These are phyloP conservation scores for Sanghuangporus baumii DNA, from an alignment of 1,284 basidiomycete species.

Conservation along the genomic window DNA sequence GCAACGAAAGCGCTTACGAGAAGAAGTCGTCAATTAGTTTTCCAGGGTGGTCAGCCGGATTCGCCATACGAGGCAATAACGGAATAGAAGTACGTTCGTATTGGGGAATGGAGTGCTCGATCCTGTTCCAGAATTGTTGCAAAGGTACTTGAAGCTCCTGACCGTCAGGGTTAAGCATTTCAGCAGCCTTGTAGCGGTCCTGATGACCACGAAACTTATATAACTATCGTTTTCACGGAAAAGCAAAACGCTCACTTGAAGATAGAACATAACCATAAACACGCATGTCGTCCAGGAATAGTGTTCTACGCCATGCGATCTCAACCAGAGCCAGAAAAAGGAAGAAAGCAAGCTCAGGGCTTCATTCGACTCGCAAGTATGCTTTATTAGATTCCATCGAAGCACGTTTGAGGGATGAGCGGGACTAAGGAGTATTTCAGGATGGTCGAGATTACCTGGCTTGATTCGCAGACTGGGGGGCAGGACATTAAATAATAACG, in stretches of 20 bases:
- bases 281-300: slow-evolving; percentile 6
- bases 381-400: background rate
- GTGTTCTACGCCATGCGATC: slow-evolving; percentile 10
- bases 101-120: background rate
- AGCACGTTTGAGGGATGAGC: slow-evolving; percentile 8
- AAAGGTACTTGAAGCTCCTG: background rate
- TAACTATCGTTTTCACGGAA: background rate
- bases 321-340: slow-evolving; percentile 11
- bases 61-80: background rate
- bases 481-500: background rate
- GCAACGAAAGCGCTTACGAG: background rate
- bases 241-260: slow-evolving; percentile 9
- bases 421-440: slow-evolving; percentile 4
- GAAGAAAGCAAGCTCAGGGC: background rate
- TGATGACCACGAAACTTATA: background rate
- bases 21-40: background rate
- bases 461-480: slow-evolving; percentile 9
- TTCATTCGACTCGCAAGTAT: background rate
- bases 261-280: slow-evolving; percentile 7
- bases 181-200: background rate
- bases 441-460: background rate
- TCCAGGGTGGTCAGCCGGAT: background rate
- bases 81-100: background rate
- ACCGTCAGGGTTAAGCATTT: background rate
- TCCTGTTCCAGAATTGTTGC: background rate